Percentiles rank a stretch among this genome's conserved stretches.
These are phyloP conservation scores for Bipolaris oryzae DNA, from an alignment of 2,329 filamentous ascomycete genomes.

Conservation along the genomic window DNA sequence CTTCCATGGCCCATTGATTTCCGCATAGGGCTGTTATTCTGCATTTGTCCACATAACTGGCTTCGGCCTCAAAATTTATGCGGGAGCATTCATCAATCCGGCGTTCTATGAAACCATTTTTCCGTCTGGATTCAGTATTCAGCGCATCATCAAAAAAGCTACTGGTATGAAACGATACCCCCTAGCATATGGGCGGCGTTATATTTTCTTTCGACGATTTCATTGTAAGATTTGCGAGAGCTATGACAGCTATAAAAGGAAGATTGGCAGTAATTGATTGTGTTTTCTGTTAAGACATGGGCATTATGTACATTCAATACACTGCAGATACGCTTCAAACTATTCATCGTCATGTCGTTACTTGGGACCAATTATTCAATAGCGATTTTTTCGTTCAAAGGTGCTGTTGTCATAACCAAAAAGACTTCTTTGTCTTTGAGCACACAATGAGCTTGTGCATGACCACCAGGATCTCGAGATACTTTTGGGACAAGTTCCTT, in stretches of 20 bases:
- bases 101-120: slow-evolving; percentile 1
- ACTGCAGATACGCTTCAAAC: neutral
- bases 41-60: neutral
- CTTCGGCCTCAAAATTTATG: neutral
- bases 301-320: neutral
- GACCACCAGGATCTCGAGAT: neutral
- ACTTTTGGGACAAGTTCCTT: neutral
- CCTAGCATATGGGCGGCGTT: slow-evolving; percentile 18
- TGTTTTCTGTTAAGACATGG: neutral
- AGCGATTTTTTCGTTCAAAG: too few species aligned
- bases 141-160: slow-evolving; percentile 13
- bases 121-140: neutral
- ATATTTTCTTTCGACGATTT: neutral
- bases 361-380: neutral
- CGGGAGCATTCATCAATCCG: neutral
- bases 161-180: slow-evolving; percentile 14
- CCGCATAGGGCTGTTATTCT: slow-evolving; percentile 16
- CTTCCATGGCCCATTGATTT: slow-evolving; percentile 44
- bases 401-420: neutral
- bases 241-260: neutral
- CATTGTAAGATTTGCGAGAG: neutral
- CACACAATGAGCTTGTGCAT: neutral
- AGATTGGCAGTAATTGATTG: neutral
- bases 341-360: neutral
- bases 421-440: neutral